Evolutionary conservation across 2,329 filamentous ascomycete species (phyloP).

Genomic region (Sclerotiophoma versabilis): DNA sequence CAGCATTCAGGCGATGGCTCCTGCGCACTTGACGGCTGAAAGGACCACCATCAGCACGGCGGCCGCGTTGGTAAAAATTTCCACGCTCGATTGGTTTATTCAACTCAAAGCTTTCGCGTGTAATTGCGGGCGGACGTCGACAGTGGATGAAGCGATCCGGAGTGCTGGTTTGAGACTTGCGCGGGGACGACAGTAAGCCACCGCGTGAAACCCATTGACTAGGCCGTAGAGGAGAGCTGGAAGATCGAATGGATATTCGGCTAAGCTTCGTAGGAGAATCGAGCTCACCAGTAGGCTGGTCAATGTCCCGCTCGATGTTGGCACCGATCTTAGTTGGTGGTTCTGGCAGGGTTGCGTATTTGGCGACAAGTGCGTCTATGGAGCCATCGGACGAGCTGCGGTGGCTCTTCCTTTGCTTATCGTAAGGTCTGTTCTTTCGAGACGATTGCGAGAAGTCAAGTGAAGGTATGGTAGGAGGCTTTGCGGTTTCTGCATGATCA

Average conservation of each 20-base stretch:
- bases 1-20: slow-evolving; percentile 42
- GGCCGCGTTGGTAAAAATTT: slow-evolving; percentile 56
- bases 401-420: slow-evolving; percentile 1
- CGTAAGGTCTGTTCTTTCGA: neutral
- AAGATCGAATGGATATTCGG: slow-evolving; percentile 27
- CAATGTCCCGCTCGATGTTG: slow-evolving; percentile 1
- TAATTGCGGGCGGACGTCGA: slow-evolving; percentile 51
- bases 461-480: neutral
- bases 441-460: neutral
- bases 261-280: neutral
- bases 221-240: slow-evolving; percentile 42
- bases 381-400: slow-evolving; percentile 19
- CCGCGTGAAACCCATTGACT: slow-evolving; percentile 42
- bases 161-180: slow-evolving; percentile 38
- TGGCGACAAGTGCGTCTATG: neutral
- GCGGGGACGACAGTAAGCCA: slow-evolving; percentile 27
- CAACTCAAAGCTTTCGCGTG: slow-evolving; percentile 60
- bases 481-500: neutral
- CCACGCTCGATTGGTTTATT: slow-evolving; percentile 57
- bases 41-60: slow-evolving; percentile 57
- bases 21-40: slow-evolving; percentile 56
- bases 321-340: neutral
- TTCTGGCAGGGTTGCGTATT: slow-evolving; percentile 3
- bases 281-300: neutral
- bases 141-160: slow-evolving; percentile 67